Base-by-base conservation (phyloP, 768 basidiomycete genomes). In the Hemileccinum impolitum region DNA sequence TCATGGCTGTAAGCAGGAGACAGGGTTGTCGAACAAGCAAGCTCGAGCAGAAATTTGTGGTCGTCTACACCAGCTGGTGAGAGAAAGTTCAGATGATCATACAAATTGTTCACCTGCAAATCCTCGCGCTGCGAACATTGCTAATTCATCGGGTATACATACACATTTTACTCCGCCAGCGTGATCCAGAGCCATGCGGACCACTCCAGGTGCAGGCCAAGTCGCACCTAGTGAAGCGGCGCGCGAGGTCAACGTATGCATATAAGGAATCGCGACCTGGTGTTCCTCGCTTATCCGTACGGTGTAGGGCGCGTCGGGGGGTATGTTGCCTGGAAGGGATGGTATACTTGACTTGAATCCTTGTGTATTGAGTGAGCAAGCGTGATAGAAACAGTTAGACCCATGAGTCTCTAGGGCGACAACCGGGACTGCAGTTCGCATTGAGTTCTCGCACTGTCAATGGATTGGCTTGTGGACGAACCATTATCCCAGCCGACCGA, bases 141-240 rank as follows among this genome's bases (percentile, higher is more conserved):
- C 79, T 48, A 88, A 58, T 60, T 82, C 81, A 57, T 90, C 87
- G 6, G 83, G 75, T 21, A 89, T 72, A 55, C 73, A 84, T 11
- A 82, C 76, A 46, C 78, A 84, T 51, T 63, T 75, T 11, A 89
- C 72, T 3, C 68, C 72, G 14, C 86, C 85, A 26, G 67, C 55
- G 56, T 84, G 72, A 34, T 82, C 70, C 30, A 90, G 58, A 10
- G 87, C 84, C 76, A 81, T 80, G 58, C 72, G 78, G 30, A 90
- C 79, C 3, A 84, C 79, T 3, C 71, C 77, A 4, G 80, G 71
- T 8, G 84, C 72, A 30, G 87, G 80, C 40, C 75, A 74, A 17
- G 83, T 83, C 2, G 88, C 87, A 6, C 86, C 88, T 13, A 90
- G 70, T 1, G 86, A 90, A 9, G 82, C 77, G 6, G 88, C 88